Conservation (phyloP, 768 basidiomycete genomes). For the Russula sp. region DNA sequence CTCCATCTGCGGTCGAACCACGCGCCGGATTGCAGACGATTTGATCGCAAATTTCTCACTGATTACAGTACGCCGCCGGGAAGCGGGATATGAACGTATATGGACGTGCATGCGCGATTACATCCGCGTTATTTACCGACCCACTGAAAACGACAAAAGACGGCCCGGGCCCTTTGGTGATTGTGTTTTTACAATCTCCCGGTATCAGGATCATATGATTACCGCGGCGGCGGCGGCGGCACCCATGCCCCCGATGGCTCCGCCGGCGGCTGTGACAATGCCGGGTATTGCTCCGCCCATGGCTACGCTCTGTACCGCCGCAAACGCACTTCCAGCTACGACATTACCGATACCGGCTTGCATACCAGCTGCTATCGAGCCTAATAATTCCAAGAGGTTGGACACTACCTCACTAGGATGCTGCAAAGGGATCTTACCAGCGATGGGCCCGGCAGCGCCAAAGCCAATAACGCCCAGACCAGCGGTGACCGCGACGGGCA, state of each 20-base stretch:
- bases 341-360: conserved; percentile 16
- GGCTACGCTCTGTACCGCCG: conserved; percentile 6
- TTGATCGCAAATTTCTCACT: no score
- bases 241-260: neutral
- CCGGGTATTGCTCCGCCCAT: conserved; percentile 7
- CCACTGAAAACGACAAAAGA: no score
- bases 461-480: neutral
- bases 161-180: no score
- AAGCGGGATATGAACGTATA: no score
- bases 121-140: no score
- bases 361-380: neutral
- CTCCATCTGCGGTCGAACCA: no score
- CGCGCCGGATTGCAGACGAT: no score
- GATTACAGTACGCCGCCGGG: no score
- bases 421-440: neutral
- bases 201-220: neutral
- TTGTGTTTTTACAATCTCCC: no score
- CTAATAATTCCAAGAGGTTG: neutral
- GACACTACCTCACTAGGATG: no score
- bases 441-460: neutral
- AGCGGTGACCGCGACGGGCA: neutral
- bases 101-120: no score
- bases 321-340: conserved; percentile 8
- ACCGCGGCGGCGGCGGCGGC: neutral
- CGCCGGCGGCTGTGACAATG: neutral